Evolutionary conservation across 192 early-diverging fungal genomes (phyloP), one percentile per base, ranked within the genome.

Genomic region (Helicostylum pulchrum): DNA sequence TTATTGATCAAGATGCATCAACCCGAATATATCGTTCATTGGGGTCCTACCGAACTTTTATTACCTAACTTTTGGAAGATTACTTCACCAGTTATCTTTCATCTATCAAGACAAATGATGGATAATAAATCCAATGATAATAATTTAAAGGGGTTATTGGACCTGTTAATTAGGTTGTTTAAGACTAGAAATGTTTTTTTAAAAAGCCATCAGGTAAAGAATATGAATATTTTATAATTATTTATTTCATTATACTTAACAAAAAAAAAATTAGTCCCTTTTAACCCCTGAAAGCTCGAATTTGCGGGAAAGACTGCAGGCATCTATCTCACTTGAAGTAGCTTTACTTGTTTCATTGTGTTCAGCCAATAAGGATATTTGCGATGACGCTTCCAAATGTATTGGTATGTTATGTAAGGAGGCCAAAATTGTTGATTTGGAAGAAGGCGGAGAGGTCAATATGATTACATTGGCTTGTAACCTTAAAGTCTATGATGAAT

Each of bases 51-150:
- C 14, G 36, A 39, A 39, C 9, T 10, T 39, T 12, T 48, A 5
- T 85, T 93, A 79, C 64, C 72, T 30, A 87, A 76, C 1, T 90
- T 91, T 68, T 95, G 94, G 94, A 83, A 80, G 14, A 71, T 89
- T 4, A 59, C 75, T 44, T 78, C 76, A 7, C 71, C 80, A 73
- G 70, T 80, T 23, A 84, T 88, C 56, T 78, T 86, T 50, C 74
- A 82, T 5, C 67, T 90, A 44, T 84, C 90, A 2, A 81, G 85
- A 32, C 82, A 90, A 53, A 76, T 94, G n/a, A 78, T 95, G 26
- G 88, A 92, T 49, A 74, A 78, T 32, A 83, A 83, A 65, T 80
- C 80, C 30, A 80, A 80, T 15, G 85, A 86, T 30, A 80, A 88
- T 50, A 80, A 79, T 10, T 63, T 84, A 0, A 81, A 83, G 7